Percentiles rank a stretch among this genome's conserved stretches.
These are phyloP conservation scores for Clonostachys rhizophaga DNA, from an alignment of 2,329 filamentous ascomycete species.

Conservation along the genomic window DNA sequence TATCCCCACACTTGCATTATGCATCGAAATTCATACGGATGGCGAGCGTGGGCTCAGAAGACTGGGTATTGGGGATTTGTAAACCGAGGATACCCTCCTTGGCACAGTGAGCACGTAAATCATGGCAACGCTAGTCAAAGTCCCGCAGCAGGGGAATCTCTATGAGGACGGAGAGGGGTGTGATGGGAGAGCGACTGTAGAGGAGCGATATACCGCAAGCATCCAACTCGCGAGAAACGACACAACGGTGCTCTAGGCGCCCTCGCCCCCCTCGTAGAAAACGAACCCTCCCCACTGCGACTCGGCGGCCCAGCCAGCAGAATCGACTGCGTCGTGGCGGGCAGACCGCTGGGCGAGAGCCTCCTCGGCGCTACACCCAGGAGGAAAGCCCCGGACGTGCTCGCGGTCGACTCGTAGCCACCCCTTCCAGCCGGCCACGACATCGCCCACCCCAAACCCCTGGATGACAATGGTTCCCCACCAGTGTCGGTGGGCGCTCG, in stretches of 20 bases:
- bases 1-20: no score
- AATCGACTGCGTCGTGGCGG: conserved; percentile 32
- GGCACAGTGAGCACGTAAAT: no score
- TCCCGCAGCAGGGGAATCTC: no score
- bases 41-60: no score
- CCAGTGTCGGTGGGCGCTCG: conserved; percentile 41
- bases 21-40: no score
- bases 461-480: conserved; percentile 56
- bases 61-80: no score
- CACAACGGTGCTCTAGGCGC: background rate
- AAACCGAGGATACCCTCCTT: no score
- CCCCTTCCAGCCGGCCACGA: conserved; percentile 32
- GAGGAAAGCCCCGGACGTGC: conserved; percentile 29
- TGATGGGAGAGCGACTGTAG: no score
- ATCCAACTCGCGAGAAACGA: background rate
- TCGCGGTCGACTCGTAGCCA: conserved; percentile 48
- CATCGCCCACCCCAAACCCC: conserved; percentile 24
- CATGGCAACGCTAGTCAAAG: no score
- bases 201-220: background rate
- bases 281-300: conserved; percentile 45
- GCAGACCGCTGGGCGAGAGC: conserved; percentile 32
- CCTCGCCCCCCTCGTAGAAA: conserved; percentile 18
- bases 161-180: no score
- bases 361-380: conserved; percentile 34
- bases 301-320: conserved; percentile 37